Evolutionary conservation across 2,329 filamentous ascomycete genomes (phyloP), one percentile per base, ranked within the genome.

Genomic region (Emergomyces africanus): DNA sequence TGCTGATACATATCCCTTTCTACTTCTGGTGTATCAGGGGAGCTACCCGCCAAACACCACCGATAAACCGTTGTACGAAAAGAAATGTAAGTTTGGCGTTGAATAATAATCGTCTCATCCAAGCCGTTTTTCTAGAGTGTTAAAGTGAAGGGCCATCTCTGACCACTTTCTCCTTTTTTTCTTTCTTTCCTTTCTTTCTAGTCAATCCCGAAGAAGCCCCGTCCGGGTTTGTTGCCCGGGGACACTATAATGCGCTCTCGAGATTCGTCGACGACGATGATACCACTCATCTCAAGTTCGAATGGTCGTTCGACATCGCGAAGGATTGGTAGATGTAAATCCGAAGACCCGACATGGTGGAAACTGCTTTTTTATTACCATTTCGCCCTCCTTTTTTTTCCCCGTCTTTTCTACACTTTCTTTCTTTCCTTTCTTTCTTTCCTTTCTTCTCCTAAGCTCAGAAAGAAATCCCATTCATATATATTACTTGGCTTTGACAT

Each of bases 251-350:
- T 62, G 91, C 91, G 63, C 76, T 85, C 62, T 96, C 90, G 65
- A 90, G 84, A 75, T 99, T 99, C 73, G 83, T 96, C 63, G 94
- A 99, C 72, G 94, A 99, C 69, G 94, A 99, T 77, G 87, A 94
- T 74, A 85, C 90, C 75, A 86, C 82, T 64, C 91, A 99, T 75
- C 80, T 99, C 64, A 81, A 87, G 72, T 99, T 99, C 74, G 88
- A 95, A 69, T 99, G 94, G 94, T 85, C 86, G 62, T 97, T 99
- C 70, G 88, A 96, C 71, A 96, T 99, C 73, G 82, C 87, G 77
- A 99, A 97, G 83, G 89, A 96, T 72, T 97, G 94, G 94, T 73
- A 71, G 63, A 61, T 59, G 18, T 1, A 49, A n/a, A 58, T 39
- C n/a, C 18, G 48, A 6, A 48, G n/a, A 20, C 23, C n/a, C 18